phyloP scores from a whole-genome alignment of 257 asterid species.

The Solanum gandarillasii region DNA sequence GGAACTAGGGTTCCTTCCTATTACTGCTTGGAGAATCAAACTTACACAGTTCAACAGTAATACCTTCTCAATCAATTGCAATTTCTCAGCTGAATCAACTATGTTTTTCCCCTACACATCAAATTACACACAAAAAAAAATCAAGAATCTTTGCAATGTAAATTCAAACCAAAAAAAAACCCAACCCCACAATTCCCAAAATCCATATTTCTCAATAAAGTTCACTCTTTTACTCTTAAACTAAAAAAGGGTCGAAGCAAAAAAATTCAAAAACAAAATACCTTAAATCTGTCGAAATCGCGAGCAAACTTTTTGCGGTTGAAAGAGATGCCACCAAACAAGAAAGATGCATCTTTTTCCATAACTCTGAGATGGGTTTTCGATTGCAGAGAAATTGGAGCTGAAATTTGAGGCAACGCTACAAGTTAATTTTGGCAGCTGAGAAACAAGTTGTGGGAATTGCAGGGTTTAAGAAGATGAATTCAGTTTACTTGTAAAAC shows the following conservation, averaged over 20 bases:
- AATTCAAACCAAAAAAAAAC: not conserved
- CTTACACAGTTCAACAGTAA: not conserved
- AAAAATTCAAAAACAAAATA: not conserved
- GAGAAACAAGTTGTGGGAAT: not conserved
- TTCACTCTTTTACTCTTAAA: not conserved
- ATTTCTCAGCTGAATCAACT: not conserved
- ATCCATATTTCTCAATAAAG: not conserved
- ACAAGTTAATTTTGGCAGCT: not conserved
- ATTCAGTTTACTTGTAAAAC: not conserved
- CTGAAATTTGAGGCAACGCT: not conserved
- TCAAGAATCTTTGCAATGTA: not conserved
- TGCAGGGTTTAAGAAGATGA: not conserved
- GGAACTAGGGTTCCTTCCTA: not conserved
- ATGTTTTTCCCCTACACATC: not conserved
- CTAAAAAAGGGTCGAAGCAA: not conserved
- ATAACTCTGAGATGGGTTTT: not conserved
- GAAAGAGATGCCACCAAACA: conserved; percentile 64
- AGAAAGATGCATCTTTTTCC: conserved; percentile 57
- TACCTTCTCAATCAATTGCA: not conserved
- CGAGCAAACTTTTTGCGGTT: conserved; percentile 54
- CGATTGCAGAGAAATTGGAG: not conserved
- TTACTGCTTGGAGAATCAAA: not conserved
- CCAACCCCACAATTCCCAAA: not conserved
- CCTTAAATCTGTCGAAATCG: conserved; percentile 67
- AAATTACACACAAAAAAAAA: not conserved